Conservation (phyloP, 2,329 filamentous ascomycete genomes). For the Fusarium bactridioides region DNA sequence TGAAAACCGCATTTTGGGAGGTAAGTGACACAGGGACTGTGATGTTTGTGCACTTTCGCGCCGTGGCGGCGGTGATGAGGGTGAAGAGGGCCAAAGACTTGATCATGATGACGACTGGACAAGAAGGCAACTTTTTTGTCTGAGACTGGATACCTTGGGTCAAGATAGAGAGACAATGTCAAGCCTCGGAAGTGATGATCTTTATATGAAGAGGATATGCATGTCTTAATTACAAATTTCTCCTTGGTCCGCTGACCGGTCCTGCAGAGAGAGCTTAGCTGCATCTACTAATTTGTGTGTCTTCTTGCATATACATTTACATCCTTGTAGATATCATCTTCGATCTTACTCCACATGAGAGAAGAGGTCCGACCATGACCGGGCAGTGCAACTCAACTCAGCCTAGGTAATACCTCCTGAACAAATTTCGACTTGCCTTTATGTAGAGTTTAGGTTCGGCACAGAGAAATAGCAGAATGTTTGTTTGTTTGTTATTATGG, state of each 20-base stretch:
- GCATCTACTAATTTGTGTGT: background rate
- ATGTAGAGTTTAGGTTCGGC: background rate
- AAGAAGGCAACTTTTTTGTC: background rate
- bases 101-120: slow-evolving; percentile 28
- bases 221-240: slow-evolving; percentile 23
- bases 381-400: background rate
- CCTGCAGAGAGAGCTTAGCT: slow-evolving; percentile 1
- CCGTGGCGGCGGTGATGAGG: slow-evolving; percentile 42
- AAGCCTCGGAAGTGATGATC: slow-evolving; percentile 6
- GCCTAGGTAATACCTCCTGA: background rate
- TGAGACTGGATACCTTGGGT: background rate
- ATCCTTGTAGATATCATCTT: background rate
- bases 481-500: background rate
- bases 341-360: background rate
- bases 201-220: slow-evolving; percentile 24
- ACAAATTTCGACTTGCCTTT: background rate
- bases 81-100: slow-evolving; percentile 33
- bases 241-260: slow-evolving; percentile 9
- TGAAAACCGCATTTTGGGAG: slow-evolving; percentile 62
- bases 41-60: slow-evolving; percentile 56
- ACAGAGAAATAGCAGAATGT: background rate
- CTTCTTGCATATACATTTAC: background rate
- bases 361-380: slow-evolving; percentile 6
- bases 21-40: slow-evolving; percentile 64
- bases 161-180: background rate